Evolutionary conservation across 192 early-diverging fungal species (phyloP), one percentile per base, ranked within the genome.

Genomic region (Chytriomyces sp.): DNA sequence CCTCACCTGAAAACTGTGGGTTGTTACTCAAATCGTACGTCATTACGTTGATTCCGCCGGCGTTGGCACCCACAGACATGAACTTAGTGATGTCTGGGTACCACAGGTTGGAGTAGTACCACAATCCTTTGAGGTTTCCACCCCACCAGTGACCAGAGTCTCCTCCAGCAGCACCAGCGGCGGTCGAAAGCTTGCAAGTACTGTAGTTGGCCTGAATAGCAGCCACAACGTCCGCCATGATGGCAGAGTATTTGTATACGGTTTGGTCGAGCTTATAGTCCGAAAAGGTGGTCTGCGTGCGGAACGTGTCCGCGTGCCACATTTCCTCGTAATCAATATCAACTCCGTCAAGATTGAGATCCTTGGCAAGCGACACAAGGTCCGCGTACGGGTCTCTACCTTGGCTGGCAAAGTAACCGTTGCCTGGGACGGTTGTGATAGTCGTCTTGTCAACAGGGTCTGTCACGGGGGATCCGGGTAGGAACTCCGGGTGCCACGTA

Each of bases 31-130:
- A 28, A 39, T 63, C 60, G 60, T 63, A 63, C 0, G 60, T 58
- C 65, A 68, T 68, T 49, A 68, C 65, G 65, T 68, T 68, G 65
- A 68, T 53, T 12, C 65, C 65, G n/a, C 65, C 65, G 39, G 65
- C 65, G 52, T 68, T 68, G 65, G 65, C 52, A 17, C 65, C 65
- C 26, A 19, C 56, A n/a, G 38, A 38, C 65, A 68, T 53, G 65
- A 68, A 68, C 52, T 53, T 30, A 30, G 36, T 34, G 31, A 57
- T 32, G 19, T 68, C 65, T 8, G 65, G 65, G 52, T 32, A 68
- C 65, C 54, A 57, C 7, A 56, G 53, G 30, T 68, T 56, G 33
- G 65, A 52, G 52, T 34, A 56, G 65, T 56, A 38, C 65, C 65
- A 68, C 17, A 57, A 33, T 4, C 54, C 54, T 34, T 68, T 68